Base-by-base conservation (phyloP, 2,329 filamentous ascomycete species). In the Penicillium sp. region DNA sequence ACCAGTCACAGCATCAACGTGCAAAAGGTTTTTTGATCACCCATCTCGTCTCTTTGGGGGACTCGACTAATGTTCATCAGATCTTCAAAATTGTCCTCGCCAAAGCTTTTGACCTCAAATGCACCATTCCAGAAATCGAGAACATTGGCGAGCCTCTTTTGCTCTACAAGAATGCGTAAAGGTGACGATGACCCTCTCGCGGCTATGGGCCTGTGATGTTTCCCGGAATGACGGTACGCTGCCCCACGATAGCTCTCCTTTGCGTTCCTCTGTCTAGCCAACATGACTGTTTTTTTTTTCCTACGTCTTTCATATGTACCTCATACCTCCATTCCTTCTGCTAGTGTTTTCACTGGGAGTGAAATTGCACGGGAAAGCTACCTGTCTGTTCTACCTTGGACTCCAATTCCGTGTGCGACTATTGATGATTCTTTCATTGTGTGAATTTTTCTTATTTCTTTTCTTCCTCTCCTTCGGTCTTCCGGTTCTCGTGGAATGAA, bases 31-130 rank as follows among this genome's bases (percentile, higher is more conserved):
- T 41, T 41, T 43, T 34, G 4, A 37, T 27, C 18, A n/a, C 2
- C 27, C 25, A 18, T 7, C 46, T 35, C 56, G 43, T 42, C 33
- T 49, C 43, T 48, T 42, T 9, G 29, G 9, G 7, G 25, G 24
- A 29, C 3, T 29, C 34, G 9, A 25, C 38, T 26, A 40, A 39
- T 66, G 49, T 12, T 13, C 12, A 8, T 18, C 62, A 97, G 91
- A 98, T 98, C 66, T 98, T 98, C 82, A 98, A 98, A 73, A 98
- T 98, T 61, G 93, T 98, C 49, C 80, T 98, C 25, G 95, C 91
- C 55, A 98, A 98, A 73, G 93, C 93, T 2, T 98, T 98, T 67
- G 93, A 98, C 69, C 80, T 98, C 49, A 96, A 96, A 71, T 98
- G 93, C 76, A 98, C 93, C 28, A 97, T 98, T 66, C 93, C 93